Evolutionary conservation across 208 protist species (phyloP).

Genomic region (Angomonas ambiguus): DNA sequence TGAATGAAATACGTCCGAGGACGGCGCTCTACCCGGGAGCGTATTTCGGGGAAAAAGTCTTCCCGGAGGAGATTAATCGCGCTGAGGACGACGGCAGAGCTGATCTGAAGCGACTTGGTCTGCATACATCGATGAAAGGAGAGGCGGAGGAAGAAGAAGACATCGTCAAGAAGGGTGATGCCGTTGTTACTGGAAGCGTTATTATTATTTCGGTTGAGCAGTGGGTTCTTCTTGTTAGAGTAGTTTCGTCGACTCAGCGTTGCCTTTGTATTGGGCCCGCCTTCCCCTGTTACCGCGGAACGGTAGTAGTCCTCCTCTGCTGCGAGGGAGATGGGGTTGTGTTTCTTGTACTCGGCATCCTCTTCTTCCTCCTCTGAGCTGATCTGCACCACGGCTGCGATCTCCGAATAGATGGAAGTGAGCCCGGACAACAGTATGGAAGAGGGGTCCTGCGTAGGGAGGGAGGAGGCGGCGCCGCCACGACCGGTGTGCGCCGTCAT

Average conservation of each 20-base stretch:
- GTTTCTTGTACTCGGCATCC: slow-evolving; percentile 6
- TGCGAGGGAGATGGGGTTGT: neutral
- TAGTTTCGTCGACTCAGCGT: neutral
- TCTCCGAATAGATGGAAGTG: neutral
- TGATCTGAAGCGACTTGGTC: slow-evolving; percentile 80
- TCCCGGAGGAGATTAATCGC: slow-evolving; percentile 46
- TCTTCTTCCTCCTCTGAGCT: slow-evolving; percentile 3
- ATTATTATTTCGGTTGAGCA: neutral
- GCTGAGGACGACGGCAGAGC: slow-evolving; percentile 68
- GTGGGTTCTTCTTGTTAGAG: neutral
- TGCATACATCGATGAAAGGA: slow-evolving; percentile 71
- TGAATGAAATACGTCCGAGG: neutral
- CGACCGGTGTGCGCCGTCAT: neutral
- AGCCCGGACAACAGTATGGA: neutral
- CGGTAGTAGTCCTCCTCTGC: slow-evolving; percentile 1
- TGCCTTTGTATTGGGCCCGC: neutral
- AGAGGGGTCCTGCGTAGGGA: neutral
- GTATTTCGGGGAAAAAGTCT: slow-evolving; percentile 42
- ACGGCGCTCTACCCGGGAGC: neutral
- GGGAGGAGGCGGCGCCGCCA: neutral
- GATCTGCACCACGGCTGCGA: neutral
- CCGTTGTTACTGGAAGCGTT: slow-evolving; percentile 16
- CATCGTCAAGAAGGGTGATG: slow-evolving; percentile 70
- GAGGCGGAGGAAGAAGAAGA: slow-evolving; percentile 84
- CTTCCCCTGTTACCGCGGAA: neutral